phyloP scores from a whole-genome alignment of 495 filamentous ascomycete species.

The Aspergillus bridgeri region DNA sequence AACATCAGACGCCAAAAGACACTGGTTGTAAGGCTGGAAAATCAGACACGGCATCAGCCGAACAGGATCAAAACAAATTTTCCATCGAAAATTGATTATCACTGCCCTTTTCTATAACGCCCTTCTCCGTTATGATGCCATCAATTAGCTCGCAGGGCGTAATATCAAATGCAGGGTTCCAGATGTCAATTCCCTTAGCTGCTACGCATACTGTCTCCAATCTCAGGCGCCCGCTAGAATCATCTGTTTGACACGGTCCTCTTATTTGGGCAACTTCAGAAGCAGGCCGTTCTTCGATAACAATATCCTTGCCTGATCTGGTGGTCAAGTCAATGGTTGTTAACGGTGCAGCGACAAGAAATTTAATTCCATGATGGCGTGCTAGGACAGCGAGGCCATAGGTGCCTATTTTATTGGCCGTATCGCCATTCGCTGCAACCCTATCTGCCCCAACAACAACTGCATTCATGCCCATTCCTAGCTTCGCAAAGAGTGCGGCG shows the following conservation, averaged over 20 bases:
- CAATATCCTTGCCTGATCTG: conserved; percentile 66
- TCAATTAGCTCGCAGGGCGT: conserved; percentile 85
- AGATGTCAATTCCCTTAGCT: conserved; percentile 75
- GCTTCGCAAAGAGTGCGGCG: conserved; percentile 68
- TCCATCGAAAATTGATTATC: conserved; percentile 74
- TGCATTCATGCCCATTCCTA: conserved; percentile 63
- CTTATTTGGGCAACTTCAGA: conserved; percentile 77
- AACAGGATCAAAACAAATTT: conserved; percentile 41
- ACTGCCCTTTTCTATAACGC: conserved; percentile 73
- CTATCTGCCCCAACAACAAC: conserved; percentile 94
- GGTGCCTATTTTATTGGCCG: conserved; percentile 98
- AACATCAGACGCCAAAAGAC: conserved; percentile 11
- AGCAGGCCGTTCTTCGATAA: conserved; percentile 79
- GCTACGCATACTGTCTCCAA: conserved; percentile 76
- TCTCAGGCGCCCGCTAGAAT: conserved; percentile 46
- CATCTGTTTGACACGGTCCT: conserved; percentile 58
- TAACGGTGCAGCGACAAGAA: conserved; percentile 89
- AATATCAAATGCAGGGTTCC: conserved; percentile 97
- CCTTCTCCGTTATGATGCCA: conserved; percentile 89
- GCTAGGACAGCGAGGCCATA: conserved; percentile 86
- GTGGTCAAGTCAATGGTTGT: conserved; percentile 91
- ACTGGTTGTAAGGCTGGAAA: conserved; percentile 1
- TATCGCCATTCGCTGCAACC: conserved; percentile 94
- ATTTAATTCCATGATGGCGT: conserved; percentile 82
- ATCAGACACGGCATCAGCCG: conserved; percentile 1